phyloP scores from a whole-genome alignment of 2,329 filamentous ascomycete genomes.

The Torrubiella hemipterigena region DNA sequence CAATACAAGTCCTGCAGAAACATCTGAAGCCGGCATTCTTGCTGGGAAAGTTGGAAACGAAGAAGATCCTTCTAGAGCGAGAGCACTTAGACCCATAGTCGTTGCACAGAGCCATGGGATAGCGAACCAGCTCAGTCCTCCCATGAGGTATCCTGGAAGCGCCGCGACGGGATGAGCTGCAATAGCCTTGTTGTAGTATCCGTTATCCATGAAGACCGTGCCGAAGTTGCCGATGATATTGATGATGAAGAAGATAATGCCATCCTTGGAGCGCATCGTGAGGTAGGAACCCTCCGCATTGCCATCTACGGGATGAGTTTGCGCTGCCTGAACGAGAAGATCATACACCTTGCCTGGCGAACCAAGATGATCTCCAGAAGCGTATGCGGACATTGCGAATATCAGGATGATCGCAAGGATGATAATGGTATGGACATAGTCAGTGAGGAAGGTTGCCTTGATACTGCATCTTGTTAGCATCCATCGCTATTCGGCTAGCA shows the following conservation, averaged over 20 bases:
- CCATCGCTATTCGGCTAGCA: too few relatives aligned
- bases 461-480: too few relatives aligned
- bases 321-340: constrained; percentile 55
- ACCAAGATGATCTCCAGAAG: constrained; percentile 59
- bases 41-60: constrained; percentile 61
- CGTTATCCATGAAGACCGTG: constrained; percentile 77
- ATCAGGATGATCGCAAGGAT: constrained; percentile 76
- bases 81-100: constrained; percentile 72
- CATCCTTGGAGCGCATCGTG: constrained; percentile 62
- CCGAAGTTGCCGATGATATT: constrained; percentile 76
- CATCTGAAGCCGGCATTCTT: constrained; percentile 61
- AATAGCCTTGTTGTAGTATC: constrained; percentile 91
- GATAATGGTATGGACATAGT: constrained; percentile 78
- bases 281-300: constrained; percentile 75
- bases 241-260: constrained; percentile 83
- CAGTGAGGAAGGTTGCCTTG: constrained; percentile 78
- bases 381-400: constrained; percentile 74
- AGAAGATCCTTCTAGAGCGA: constrained; percentile 65
- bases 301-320: constrained; percentile 61
- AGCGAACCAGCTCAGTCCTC: constrained; percentile 81
- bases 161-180: constrained; percentile 77
- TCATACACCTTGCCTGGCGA: constrained; percentile 71
- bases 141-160: constrained; percentile 78
- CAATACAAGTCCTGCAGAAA: constrained; percentile 71
- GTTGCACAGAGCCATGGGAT: constrained; percentile 86